These are phyloP conservation scores for Chlorella sp. DNA, from an alignment of 139 green algal species.

Conservation along the genomic window DNA sequence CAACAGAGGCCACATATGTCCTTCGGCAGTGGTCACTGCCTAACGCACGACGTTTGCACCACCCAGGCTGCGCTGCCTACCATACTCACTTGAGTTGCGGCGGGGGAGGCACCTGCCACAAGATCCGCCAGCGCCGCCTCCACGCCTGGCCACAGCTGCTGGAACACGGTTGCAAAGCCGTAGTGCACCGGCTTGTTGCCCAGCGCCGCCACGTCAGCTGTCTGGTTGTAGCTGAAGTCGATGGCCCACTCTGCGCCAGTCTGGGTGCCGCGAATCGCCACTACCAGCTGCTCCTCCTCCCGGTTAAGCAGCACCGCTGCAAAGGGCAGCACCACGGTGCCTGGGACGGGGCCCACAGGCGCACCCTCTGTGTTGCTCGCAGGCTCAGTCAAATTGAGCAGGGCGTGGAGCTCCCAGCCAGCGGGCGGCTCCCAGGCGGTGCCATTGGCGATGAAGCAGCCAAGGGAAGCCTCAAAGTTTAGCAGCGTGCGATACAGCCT, in stretches of 20 bases:
- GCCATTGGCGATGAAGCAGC: neutral
- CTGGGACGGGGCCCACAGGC: no score
- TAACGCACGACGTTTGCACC: neutral
- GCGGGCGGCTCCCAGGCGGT: neutral
- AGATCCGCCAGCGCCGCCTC: neutral
- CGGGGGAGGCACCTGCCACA: neutral
- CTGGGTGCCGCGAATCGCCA: neutral
- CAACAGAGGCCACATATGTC: no score
- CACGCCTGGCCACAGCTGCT: constrained; percentile 1
- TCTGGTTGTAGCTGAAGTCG: constrained; percentile 22
- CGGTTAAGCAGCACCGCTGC: neutral
- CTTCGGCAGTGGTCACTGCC: no score
- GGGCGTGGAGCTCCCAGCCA: neutral
- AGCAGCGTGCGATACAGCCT: constrained; percentile 10
- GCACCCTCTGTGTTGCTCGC: neutral
- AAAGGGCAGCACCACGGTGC: neutral
- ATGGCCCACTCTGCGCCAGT: neutral
- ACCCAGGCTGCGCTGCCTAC: neutral
- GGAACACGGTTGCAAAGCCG: neutral
- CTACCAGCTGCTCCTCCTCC: neutral
- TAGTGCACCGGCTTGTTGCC: neutral
- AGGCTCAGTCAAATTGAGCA: neutral
- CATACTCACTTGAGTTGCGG: neutral
- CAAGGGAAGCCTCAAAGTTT: neutral
- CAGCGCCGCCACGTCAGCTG: neutral